phyloP scores from a whole-genome alignment of 768 basidiomycete species.

The Hericium rajendrae region DNA sequence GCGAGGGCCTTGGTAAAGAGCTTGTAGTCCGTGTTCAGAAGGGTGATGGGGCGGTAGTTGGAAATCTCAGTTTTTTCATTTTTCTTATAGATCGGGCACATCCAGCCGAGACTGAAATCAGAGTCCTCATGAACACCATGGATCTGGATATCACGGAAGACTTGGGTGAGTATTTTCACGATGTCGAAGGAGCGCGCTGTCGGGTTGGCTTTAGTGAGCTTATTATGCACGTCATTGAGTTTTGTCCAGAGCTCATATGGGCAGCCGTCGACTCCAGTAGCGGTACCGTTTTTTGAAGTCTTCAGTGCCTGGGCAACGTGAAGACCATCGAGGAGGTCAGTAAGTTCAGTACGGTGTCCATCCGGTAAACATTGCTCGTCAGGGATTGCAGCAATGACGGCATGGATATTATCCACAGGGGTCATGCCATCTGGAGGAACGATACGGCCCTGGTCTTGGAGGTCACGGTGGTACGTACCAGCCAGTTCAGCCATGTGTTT shows the following conservation, averaged over 20 bases:
- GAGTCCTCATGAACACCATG: background rate
- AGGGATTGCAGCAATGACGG: background rate
- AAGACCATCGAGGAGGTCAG: too few species aligned
- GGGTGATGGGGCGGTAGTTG: slow-evolving; percentile 15
- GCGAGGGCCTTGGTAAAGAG: slow-evolving; percentile 14
- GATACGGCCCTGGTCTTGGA: background rate
- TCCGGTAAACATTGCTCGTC: background rate
- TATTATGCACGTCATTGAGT: background rate
- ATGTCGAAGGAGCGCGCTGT: background rate
- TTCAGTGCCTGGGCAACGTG: too few species aligned
- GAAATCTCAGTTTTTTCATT: slow-evolving; percentile 9
- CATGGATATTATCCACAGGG: background rate
- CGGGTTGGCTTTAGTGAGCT: too few species aligned
- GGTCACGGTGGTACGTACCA: background rate
- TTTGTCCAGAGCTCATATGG: background rate
- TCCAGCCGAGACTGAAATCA: slow-evolving; percentile 23
- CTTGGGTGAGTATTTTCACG: background rate
- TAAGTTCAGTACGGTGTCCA: background rate
- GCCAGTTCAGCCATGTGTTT: background rate
- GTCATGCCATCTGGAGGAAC: background rate
- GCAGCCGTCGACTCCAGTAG: background rate
- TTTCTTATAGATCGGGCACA: slow-evolving; percentile 34
- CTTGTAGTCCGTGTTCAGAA: slow-evolving; percentile 14
- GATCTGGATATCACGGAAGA: background rate
- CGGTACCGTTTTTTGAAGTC: background rate